A percentile compares a stretch with the other conserved stretches of the same genome.
phyloP scores from a whole-genome alignment of 2,329 filamentous ascomycete genomes.

The Lasiodiplodia theobromae region DNA sequence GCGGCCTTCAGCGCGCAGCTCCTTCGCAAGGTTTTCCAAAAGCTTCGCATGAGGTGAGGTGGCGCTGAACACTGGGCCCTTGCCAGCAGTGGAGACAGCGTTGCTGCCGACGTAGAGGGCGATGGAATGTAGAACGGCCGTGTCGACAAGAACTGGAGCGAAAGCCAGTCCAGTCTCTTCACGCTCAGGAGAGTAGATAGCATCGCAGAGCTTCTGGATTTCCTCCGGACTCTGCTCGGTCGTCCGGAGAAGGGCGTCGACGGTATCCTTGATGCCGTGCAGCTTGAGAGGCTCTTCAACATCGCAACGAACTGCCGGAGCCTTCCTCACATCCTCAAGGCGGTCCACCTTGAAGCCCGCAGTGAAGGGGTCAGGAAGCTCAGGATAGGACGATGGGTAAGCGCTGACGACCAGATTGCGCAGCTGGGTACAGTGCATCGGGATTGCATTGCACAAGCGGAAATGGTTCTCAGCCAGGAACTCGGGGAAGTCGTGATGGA shows the following conservation, averaged over 20 bases:
- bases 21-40: conserved; percentile 77
- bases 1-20: conserved; percentile 76
- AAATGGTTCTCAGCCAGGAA: conserved; percentile 90
- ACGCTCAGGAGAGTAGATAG: conserved; percentile 67
- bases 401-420: conserved; percentile 88
- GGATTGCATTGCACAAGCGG: conserved; percentile 80
- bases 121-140: conserved; percentile 77
- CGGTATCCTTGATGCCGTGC: conserved; percentile 59
- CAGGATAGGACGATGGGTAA: conserved; percentile 72
- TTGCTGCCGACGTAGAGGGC: conserved; percentile 82
- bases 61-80: conserved; percentile 69
- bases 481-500: conserved; percentile 94
- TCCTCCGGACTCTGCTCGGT: conserved; percentile 72
- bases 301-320: conserved; percentile 71
- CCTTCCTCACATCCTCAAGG: conserved; percentile 74
- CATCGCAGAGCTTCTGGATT: conserved; percentile 77
- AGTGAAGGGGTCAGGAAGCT: conserved; percentile 76
- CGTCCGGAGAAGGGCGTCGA: conserved; percentile 61
- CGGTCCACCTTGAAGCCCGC: conserved; percentile 78
- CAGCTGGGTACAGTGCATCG: conserved; percentile 83
- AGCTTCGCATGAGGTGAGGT: conserved; percentile 73
- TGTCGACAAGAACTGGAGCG: conserved; percentile 72
- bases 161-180: conserved; percentile 71
- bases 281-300: conserved; percentile 58
- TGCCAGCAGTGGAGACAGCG: conserved; percentile 68